Evolutionary conservation across 129 eudicot species (phyloP), one percentile per base, ranked within the genome.

Genomic region (Flaveria brownii): DNA sequence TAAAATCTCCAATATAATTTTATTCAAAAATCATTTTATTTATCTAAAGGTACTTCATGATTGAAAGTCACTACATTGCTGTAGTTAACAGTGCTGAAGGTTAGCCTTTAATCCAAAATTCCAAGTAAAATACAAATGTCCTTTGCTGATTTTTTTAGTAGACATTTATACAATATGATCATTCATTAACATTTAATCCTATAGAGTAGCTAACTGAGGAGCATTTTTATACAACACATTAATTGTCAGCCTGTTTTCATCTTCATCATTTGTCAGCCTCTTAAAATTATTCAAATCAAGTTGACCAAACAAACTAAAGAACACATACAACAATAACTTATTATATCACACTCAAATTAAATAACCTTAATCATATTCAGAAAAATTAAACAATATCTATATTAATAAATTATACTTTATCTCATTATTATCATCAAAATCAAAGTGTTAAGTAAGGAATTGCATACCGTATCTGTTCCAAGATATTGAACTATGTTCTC

Each of bases 401-500:
- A 59, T 12, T 15, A 3, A 23, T 10, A 22, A 11, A 59, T 59
- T 5, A 59, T 9, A 61, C 28, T 17, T 26, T 61, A 5, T 5
- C 41, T 61, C 18, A 61, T 16, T 52, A 20, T 14, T 15, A 50
- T 52, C 59, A 52, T 52, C 59, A 52, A 50, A 15, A 61, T 13
- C 8, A 11, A 61, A 61, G 18, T 61, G 42, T 15, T 6, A 25
- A 25, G 9, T 13, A 42, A 45, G 7, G 16, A 65, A 80, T 57
- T 70, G 26, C 77, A 72, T 83, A 92, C 98, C 88, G 62, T 83
- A n/a, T 88, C 85, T 56, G 96, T 93, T 60, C 98, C 96, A 73
- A 76, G 83, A 83, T 90, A 93, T 62, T 82, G 87, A 77, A 93
- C 96, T 60, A 90, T 93, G 81, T 90, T 93, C 66, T 83, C 88